Evolutionary conservation across 768 basidiomycete genomes (phyloP).

Genomic region (Termitomyces sp.): DNA sequence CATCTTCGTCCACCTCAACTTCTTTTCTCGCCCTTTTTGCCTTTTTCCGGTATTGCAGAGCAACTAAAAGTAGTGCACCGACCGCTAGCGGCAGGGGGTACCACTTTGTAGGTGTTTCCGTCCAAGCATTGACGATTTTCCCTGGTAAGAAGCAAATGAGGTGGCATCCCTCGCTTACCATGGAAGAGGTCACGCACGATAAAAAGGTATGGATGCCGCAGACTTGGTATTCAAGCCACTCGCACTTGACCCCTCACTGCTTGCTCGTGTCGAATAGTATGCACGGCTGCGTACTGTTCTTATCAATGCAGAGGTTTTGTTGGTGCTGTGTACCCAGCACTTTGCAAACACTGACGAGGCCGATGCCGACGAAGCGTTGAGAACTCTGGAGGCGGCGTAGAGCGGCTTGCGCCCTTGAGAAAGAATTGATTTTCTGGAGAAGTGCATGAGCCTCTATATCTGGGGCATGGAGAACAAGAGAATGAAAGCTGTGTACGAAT

Average conservation of each 20-base stretch:
- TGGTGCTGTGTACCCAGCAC: conserved; percentile 54
- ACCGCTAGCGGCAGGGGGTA: conserved; percentile 91
- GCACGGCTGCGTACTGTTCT: conserved; percentile 42
- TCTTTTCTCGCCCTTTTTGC: conserved; percentile 48
- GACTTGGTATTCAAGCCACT: conserved; percentile 20
- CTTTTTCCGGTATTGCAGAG: conserved; percentile 72
- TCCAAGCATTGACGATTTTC: conserved; percentile 75
- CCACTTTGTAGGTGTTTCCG: conserved; percentile 89
- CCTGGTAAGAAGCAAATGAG: conserved; percentile 35
- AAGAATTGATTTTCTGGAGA: conserved; percentile 51
- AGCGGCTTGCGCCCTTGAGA: conserved; percentile 55
- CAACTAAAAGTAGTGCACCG: conserved; percentile 83
- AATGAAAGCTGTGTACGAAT: conserved; percentile 3
- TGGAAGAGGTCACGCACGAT: conserved; percentile 39
- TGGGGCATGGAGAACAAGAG: conserved; percentile 11
- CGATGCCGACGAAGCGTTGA: conserved; percentile 47
- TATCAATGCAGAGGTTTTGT: conserved; percentile 49
- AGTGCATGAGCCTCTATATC: conserved; percentile 34
- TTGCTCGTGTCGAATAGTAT: conserved; percentile 35
- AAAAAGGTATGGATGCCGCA: conserved; percentile 42
- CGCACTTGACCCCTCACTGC: conserved; percentile 25
- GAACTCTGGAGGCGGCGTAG: conserved; percentile 54
- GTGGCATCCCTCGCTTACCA: conserved; percentile 7
- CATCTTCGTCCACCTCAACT: conserved; percentile 80
- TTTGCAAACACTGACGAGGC: conserved; percentile 48